phyloP scores from a whole-genome alignment of 2,329 filamentous ascomycete species.

The Bretziella fagacearum region DNA sequence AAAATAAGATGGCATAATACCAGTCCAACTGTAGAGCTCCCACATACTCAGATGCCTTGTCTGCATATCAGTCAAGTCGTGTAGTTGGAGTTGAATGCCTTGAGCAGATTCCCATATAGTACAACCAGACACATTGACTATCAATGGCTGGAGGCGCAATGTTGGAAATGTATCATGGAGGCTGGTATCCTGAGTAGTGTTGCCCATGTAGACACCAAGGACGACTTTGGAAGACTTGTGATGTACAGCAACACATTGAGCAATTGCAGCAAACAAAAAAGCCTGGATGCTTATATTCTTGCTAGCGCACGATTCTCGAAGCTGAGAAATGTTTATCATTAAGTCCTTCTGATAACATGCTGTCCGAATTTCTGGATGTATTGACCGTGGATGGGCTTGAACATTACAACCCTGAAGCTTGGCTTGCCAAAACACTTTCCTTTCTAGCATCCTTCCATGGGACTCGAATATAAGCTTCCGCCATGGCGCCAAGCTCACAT shows the following conservation, averaged over 20 bases:
- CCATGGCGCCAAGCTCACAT: constrained; percentile 19
- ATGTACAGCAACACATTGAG: constrained; percentile 26
- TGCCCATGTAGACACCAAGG: constrained; percentile 71
- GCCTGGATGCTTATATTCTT: constrained; percentile 51
- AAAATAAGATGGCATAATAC: background rate
- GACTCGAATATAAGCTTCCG: constrained; percentile 16
- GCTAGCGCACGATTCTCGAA: constrained; percentile 24
- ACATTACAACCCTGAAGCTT: constrained; percentile 22
- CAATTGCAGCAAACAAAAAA: constrained; percentile 57
- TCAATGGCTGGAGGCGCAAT: constrained; percentile 60
- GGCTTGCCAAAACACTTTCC: constrained; percentile 26
- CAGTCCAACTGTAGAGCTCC: constrained; percentile 9
- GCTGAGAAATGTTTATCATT: constrained; percentile 22
- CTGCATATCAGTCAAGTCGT: background rate
- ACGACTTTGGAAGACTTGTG: constrained; percentile 26
- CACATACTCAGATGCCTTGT: background rate
- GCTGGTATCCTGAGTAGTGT: constrained; percentile 37
- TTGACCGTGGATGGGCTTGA: constrained; percentile 18
- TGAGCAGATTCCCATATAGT: background rate
- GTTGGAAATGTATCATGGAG: constrained; percentile 45
- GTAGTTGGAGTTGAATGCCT: constrained; percentile 5
- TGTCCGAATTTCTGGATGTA: constrained; percentile 27
- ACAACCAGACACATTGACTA: constrained; percentile 25
- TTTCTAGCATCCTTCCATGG: constrained; percentile 10
- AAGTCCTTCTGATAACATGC: constrained; percentile 19